Base-by-base conservation (phyloP, 2,329 filamentous ascomycete genomes). In the Paraphaeosphaeria minitans region DNA sequence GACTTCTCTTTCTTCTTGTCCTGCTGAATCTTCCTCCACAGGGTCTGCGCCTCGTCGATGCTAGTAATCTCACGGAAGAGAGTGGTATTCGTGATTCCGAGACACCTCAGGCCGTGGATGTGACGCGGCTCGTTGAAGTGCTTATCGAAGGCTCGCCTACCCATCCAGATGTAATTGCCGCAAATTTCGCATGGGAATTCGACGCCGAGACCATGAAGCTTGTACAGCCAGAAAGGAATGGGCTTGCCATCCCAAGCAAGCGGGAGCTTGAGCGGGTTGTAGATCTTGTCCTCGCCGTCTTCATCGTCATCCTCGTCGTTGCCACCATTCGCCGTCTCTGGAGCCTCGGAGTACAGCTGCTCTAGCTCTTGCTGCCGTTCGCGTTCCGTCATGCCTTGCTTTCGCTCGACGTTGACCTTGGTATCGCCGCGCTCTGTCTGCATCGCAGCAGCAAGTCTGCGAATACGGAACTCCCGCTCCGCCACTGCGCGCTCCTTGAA, bases 121-220 rank as follows among this genome's bases (percentile, higher is more conserved):
- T 99, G 95, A 54, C 93, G 84, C 9, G 91, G 88, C 77, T 99
- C 95, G 66, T 93, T 96, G 80, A 99, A 99, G 77, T 99, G 95
- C 82, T 99, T 99, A 75, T 99, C 95, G 69, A 97, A 99, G 1
- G 93, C 93, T 51, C 95, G 87, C 24, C 95, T 86, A 16, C 95
- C 95, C 90, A 97, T 97, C 81, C 98, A 98, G n/a, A 97, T 93
- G 72, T 93, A 97, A 78, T 98, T 98, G 56, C 95, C 95, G 73
- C 95, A 99, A 57, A 99, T 92, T 75, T 99, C 94, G 81, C 95
- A 99, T 0, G 90, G 85, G 67, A 97, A 97, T 69, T 99, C 95
- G 13, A 97, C 93, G 9, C 95, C 95, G 27, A 99, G 82, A 1
- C 95, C 95, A 73, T 99, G 95, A 16, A 99, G 84, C 68, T 97